These are phyloP conservation scores for Onygenales sp. DNA, from an alignment of 2,329 filamentous ascomycete species.

Conservation along the genomic window DNA sequence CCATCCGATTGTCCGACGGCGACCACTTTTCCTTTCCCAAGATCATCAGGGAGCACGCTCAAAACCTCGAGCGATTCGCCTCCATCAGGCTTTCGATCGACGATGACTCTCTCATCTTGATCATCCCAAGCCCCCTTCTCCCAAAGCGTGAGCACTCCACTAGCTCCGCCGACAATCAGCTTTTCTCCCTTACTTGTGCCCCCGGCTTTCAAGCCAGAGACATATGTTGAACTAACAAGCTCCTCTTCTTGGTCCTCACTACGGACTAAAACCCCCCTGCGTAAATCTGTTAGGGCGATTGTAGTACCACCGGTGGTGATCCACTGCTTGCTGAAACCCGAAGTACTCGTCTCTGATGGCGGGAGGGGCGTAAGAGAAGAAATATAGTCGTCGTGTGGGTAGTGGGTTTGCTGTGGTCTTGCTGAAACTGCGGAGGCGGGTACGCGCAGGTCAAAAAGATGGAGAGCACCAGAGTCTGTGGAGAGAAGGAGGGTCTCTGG, in stretches of 20 bases:
- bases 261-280: conserved; percentile 73
- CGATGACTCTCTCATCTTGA: conserved; percentile 77
- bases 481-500: conserved; percentile 81
- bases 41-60: conserved; percentile 57
- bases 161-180: conserved; percentile 66
- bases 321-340: conserved; percentile 89
- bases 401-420: conserved; percentile 68
- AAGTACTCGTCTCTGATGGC: conserved; percentile 68
- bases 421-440: conserved; percentile 44
- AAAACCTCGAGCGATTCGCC: conserved; percentile 78
- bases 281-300: conserved; percentile 78
- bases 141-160: conserved; percentile 83
- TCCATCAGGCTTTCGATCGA: conserved; percentile 53
- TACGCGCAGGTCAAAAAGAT: conserved; percentile 76
- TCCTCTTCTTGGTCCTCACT: conserved; percentile 96
- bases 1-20: conserved; percentile 78
- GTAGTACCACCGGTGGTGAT: conserved; percentile 88
- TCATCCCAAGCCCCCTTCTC: conserved; percentile 93
- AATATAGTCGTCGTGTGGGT: conserved; percentile 86
- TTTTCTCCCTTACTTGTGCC: conserved; percentile 62
- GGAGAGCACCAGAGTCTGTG: conserved; percentile 80
- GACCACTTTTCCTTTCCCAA: conserved; percentile 56
- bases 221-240: conserved; percentile 68
- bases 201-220: conserved; percentile 62
- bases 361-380: conserved; percentile 80